phyloP scores from a whole-genome alignment of 2,329 filamentous ascomycete species.

The Lecanicillium sp. region DNA sequence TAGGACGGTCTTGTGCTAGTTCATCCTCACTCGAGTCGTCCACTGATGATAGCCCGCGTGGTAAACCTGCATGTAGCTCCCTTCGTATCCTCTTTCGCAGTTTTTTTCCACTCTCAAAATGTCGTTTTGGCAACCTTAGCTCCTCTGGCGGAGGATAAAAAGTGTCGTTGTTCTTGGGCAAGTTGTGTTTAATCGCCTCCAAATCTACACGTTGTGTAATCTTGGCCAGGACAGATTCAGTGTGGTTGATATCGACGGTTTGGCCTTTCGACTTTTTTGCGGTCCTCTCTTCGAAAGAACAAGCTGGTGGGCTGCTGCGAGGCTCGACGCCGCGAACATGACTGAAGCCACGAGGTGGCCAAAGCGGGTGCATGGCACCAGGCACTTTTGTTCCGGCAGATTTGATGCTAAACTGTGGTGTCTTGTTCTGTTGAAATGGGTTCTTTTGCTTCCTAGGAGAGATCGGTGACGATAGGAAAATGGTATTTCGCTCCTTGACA shows the following conservation, averaged over 20 bases:
- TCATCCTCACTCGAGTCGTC: constrained; percentile 27
- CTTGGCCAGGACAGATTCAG: constrained; percentile 34
- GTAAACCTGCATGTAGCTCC: constrained; percentile 30
- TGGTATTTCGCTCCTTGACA: constrained; percentile 24
- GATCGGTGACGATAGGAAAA: constrained; percentile 45
- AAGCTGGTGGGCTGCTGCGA: constrained; percentile 4
- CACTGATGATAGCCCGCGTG: constrained; percentile 1
- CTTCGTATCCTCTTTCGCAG: constrained; percentile 40
- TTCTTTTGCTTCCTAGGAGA: constrained; percentile 37
- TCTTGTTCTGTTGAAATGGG: constrained; percentile 19
- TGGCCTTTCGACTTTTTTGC: constrained; percentile 43
- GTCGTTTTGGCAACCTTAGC: constrained; percentile 45
- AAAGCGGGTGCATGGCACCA: constrained; percentile 58
- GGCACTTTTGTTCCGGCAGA: constrained; percentile 49
- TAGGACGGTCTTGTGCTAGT: constrained; percentile 13
- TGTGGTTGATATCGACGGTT: constrained; percentile 27
- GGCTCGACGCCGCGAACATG: constrained; percentile 48
- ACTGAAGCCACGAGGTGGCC: constrained; percentile 57
- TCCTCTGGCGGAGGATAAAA: constrained; percentile 37
- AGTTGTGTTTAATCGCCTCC: constrained; percentile 15
- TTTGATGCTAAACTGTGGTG: constrained; percentile 36
- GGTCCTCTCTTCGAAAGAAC: too few relatives aligned
- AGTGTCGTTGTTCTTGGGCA: constrained; percentile 25
- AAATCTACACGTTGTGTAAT: constrained; percentile 20
- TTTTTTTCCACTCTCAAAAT: constrained; percentile 49